phyloP scores from a whole-genome alignment of 768 basidiomycete genomes.

The Trametes meyenii region DNA sequence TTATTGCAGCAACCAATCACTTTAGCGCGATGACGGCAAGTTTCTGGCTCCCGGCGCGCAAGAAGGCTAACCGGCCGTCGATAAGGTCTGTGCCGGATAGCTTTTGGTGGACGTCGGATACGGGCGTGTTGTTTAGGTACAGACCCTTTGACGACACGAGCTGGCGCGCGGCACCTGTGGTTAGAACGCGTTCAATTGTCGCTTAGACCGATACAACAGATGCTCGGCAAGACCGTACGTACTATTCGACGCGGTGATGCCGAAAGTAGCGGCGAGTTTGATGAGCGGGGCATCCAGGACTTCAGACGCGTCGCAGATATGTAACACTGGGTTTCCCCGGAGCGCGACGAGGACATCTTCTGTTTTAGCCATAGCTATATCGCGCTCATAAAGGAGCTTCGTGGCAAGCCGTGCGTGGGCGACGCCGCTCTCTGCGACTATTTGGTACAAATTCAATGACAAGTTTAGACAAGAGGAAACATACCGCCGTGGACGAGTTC shows the following conservation, averaged over 20 bases:
- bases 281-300: slow-evolving; percentile 55
- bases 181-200: neutral
- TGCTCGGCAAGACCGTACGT: slow-evolving; percentile 29
- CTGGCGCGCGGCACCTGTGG: slow-evolving; percentile 64
- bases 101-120: slow-evolving; percentile 51
- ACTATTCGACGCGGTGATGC: slow-evolving; percentile 68
- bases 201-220: neutral
- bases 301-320: slow-evolving; percentile 51
- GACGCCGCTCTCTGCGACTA: slow-evolving; percentile 25
- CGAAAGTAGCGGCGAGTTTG: slow-evolving; percentile 62
- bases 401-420: slow-evolving; percentile 30
- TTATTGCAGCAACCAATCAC: neutral
- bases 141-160: slow-evolving; percentile 68
- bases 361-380: slow-evolving; percentile 44
- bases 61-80: slow-evolving; percentile 60
- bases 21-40: slow-evolving; percentile 54
- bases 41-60: slow-evolving; percentile 78
- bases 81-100: slow-evolving; percentile 53
- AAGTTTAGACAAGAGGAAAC: slow-evolving; percentile 1
- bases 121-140: slow-evolving; percentile 66
- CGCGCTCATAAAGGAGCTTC: slow-evolving; percentile 30
- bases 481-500: slow-evolving; percentile 35
- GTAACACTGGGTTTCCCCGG: slow-evolving; percentile 64
- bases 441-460: neutral
- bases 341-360: slow-evolving; percentile 64